These are phyloP conservation scores for Xylariales sp. DNA, from an alignment of 2,329 filamentous ascomycete species.

Conservation along the genomic window DNA sequence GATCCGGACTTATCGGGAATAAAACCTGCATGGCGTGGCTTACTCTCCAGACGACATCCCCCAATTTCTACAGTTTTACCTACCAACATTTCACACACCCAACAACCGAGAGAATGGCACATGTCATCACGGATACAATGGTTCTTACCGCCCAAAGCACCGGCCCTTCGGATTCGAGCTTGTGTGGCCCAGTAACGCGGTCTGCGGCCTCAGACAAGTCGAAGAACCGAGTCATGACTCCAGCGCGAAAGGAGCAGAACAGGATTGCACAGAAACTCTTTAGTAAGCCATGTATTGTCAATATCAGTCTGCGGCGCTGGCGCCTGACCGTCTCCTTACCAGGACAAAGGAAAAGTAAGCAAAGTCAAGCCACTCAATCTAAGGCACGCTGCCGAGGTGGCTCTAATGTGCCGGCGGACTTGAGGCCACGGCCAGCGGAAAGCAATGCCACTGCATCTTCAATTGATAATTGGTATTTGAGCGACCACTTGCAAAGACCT, in stretches of 20 bases:
- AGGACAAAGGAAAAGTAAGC: neutral
- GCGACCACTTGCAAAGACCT: no score
- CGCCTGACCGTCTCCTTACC: neutral
- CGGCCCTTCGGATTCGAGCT: neutral
- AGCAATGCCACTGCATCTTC: no score
- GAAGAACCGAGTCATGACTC: conserved; percentile 31
- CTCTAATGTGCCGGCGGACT: neutral
- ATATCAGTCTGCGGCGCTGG: conserved; percentile 25
- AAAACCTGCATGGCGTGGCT: no score
- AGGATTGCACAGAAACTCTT: conserved; percentile 28
- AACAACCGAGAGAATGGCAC: no score
- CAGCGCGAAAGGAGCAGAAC: conserved; percentile 33
- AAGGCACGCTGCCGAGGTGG: conserved; percentile 3
- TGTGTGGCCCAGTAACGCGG: neutral
- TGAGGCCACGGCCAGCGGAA: neutral
- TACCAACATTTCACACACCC: no score
- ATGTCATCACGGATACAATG: neutral
- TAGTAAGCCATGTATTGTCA: no score
- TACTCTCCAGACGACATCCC: no score
- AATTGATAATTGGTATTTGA: no score
- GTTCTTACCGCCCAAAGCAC: neutral
- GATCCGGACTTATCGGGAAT: no score
- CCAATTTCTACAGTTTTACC: no score
- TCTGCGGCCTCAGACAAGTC: neutral
- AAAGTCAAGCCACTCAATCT: neutral